These are phyloP conservation scores for Paramyrothecium sp. DNA, from an alignment of 2,329 filamentous ascomycete genomes.

Conservation along the genomic window DNA sequence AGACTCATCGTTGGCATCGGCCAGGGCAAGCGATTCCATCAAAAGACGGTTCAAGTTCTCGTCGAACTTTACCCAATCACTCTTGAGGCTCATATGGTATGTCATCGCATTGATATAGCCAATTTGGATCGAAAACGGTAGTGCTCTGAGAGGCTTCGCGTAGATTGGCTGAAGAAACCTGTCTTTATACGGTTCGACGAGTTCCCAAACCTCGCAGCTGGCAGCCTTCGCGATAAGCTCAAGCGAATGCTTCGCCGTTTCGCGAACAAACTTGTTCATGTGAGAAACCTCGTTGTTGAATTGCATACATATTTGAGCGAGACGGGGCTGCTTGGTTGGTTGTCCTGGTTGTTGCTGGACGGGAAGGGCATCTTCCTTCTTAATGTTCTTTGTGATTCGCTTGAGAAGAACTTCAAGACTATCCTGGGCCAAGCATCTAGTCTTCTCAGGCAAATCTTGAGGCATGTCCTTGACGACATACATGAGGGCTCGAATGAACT, in stretches of 20 bases:
- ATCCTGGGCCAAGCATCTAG: conserved; percentile 76
- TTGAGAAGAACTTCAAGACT: conserved; percentile 78
- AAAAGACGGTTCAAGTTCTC: conserved; percentile 86
- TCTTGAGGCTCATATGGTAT: conserved; percentile 87
- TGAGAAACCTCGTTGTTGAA: conserved; percentile 89
- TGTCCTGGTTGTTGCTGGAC: conserved; percentile 32
- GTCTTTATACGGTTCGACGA: conserved; percentile 88
- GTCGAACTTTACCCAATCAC: conserved; percentile 87
- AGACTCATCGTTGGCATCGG: conserved; percentile 91
- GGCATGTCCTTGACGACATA: conserved; percentile 99
- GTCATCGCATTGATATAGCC: conserved; percentile 98
- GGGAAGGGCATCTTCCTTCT: conserved; percentile 67
- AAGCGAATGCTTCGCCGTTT: conserved; percentile 79
- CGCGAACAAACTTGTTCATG: conserved; percentile 92
- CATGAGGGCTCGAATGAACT: conserved; percentile 87
- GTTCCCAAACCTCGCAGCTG: conserved; percentile 77
- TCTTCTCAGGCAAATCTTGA: conserved; percentile 86
- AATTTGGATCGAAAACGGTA: conserved; percentile 94
- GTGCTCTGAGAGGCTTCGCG: conserved; percentile 86
- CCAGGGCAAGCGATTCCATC: conserved; percentile 89
- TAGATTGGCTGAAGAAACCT: conserved; percentile 88
- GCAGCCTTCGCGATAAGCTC: conserved; percentile 78
- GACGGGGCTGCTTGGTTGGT: conserved; percentile 54
- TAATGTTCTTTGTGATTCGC: conserved; percentile 74
- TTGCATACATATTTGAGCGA: conserved; percentile 77